These are phyloP conservation scores for Alternaria ethzedia DNA, from an alignment of 2,329 filamentous ascomycete species.

Conservation along the genomic window DNA sequence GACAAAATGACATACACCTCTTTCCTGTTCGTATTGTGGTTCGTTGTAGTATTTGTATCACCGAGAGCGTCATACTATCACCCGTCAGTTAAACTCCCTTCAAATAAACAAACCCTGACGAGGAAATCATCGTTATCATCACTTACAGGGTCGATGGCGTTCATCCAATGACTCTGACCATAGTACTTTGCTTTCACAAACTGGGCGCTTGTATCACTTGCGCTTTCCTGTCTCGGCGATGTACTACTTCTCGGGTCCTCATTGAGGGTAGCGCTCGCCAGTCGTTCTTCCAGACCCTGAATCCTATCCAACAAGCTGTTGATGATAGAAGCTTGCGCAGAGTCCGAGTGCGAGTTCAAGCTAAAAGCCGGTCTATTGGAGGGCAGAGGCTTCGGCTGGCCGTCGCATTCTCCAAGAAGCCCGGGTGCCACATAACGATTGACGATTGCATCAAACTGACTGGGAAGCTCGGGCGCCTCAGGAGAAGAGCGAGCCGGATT, in stretches of 20 bases:
- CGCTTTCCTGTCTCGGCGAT: background rate
- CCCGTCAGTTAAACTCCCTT: background rate
- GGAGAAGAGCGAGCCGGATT: background rate
- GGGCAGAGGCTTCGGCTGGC: conserved; percentile 6
- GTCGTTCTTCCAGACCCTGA: conserved; percentile 8
- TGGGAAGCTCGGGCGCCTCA: background rate
- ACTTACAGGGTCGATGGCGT: conserved; percentile 39
- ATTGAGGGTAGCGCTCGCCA: background rate
- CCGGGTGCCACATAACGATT: conserved; percentile 25
- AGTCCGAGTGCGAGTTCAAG: background rate
- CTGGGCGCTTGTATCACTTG: background rate
- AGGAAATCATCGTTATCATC: background rate
- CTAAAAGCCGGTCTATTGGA: background rate
- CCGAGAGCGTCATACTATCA: conserved; percentile 26
- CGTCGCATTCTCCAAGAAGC: conserved; percentile 15
- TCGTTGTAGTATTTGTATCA: conserved; percentile 27
- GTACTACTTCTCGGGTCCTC: background rate
- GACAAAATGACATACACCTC: conserved; percentile 11
- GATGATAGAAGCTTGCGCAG: conserved; percentile 6
- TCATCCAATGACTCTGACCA: conserved; percentile 61
- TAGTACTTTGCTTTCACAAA: conserved; percentile 62
- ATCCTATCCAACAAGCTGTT: conserved; percentile 6
- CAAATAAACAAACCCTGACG: accelerated
- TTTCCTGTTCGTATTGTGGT: conserved; percentile 50
- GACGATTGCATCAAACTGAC: conserved; percentile 17